A percentile compares a stretch with the other conserved stretches of the same genome.
Evolutionary conservation across 371 early-diverging fungal species (phyloP).

Genomic region (Actinomortierella wolfii): DNA sequence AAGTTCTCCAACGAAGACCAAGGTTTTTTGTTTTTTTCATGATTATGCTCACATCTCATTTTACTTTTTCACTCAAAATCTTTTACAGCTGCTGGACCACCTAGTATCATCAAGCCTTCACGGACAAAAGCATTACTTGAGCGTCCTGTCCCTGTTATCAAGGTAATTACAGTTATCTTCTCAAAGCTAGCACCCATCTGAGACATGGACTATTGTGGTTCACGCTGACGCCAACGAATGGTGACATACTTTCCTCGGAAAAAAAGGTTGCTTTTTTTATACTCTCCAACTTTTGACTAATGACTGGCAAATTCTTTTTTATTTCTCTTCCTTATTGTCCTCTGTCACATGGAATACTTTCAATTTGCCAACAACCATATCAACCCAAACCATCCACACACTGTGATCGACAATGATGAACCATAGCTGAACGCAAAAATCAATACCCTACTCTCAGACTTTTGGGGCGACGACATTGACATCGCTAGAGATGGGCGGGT

Average conservation of each 20-base stretch:
- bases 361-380: not conserved
- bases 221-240: too few species aligned
- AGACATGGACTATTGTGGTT: too few species aligned
- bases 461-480: slow-evolving; percentile 41
- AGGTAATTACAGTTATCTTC: slow-evolving; percentile 10
- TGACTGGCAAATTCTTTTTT: not conserved
- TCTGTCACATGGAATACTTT: not conserved
- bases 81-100: slow-evolving; percentile 37
- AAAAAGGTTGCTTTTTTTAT: too few species aligned
- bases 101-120: slow-evolving; percentile 29
- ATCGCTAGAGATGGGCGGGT: slow-evolving; percentile 32
- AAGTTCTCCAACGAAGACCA: too few species aligned
- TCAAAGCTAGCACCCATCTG: too few species aligned
- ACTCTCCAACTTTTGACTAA: too few species aligned
- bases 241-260: too few species aligned
- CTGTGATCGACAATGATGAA: not conserved
- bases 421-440: slow-evolving; percentile 28
- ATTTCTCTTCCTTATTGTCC: not conserved
- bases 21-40: not conserved
- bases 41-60: not conserved
- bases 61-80: not conserved
- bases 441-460: slow-evolving; percentile 37
- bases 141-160: slow-evolving; percentile 36
- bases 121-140: slow-evolving; percentile 37
- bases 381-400: too few species aligned